Evolutionary conservation across 768 basidiomycete genomes (phyloP).

Genomic region (Termitomyces sp.): DNA sequence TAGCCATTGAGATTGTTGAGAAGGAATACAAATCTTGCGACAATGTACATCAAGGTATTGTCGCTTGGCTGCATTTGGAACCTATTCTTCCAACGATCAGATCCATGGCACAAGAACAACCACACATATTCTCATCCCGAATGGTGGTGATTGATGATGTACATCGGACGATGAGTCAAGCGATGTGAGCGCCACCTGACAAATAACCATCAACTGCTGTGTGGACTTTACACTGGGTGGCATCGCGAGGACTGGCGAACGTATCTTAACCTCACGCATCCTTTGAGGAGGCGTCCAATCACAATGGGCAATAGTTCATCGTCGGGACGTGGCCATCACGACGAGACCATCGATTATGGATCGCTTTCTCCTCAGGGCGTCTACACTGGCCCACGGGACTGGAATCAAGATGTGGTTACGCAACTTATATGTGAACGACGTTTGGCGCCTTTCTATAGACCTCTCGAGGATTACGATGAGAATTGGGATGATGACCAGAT

Average conservation of each 20-base stretch:
- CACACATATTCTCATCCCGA: background rate
- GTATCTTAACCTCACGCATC: constrained; percentile 3
- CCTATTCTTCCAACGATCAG: background rate
- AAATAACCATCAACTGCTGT: constrained; percentile 33
- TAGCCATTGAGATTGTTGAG: background rate
- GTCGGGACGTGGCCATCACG: constrained; percentile 67
- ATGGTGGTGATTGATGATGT: background rate
- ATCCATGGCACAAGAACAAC: background rate
- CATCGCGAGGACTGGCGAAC: constrained; percentile 10
- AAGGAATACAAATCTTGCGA: background rate
- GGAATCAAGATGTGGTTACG: constrained; percentile 83
- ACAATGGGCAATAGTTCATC: constrained; percentile 83
- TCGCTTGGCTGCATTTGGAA: background rate
- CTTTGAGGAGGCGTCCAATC: constrained; percentile 3
- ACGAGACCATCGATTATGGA: constrained; percentile 83
- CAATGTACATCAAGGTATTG: background rate
- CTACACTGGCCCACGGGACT: constrained; percentile 81
- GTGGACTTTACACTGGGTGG: constrained; percentile 5
- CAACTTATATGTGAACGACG: constrained; percentile 84
- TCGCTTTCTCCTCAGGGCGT: constrained; percentile 78
- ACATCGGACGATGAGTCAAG: constrained; percentile 7
- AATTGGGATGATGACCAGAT: constrained; percentile 88
- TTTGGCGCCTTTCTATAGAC: constrained; percentile 94
- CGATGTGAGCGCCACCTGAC: constrained; percentile 26
- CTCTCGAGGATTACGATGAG: constrained; percentile 88